Percentiles rank a stretch among this genome's conserved stretches.
phyloP scores from a whole-genome alignment of 2,329 filamentous ascomycete species.

The Davidsoniella neocaledoniae region DNA sequence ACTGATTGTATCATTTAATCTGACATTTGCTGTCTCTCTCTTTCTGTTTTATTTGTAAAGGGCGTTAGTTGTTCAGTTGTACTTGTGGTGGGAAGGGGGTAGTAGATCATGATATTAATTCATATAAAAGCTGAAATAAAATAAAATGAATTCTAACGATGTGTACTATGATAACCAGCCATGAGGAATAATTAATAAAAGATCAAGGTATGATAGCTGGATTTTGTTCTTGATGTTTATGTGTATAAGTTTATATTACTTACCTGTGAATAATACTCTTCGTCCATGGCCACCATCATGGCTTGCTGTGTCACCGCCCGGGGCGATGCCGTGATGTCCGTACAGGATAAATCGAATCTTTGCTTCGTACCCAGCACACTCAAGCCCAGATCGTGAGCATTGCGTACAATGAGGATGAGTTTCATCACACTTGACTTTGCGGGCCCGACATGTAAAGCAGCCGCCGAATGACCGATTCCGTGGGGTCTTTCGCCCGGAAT shows the following conservation, averaged over 20 bases:
- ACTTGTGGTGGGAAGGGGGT: no score
- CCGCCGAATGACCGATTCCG: constrained; percentile 8
- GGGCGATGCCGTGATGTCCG: not conserved
- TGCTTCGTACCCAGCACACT: constrained; percentile 9
- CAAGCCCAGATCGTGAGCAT: constrained; percentile 3
- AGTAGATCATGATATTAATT: no score
- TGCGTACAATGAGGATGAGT: constrained; percentile 5
- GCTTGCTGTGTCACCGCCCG: not conserved
- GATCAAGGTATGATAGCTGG: no score
- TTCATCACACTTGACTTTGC: constrained; percentile 12
- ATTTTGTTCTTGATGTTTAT: not conserved
- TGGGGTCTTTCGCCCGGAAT: not conserved
- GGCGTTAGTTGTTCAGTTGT: no score
- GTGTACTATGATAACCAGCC: no score
- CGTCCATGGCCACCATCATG: constrained; percentile 9
- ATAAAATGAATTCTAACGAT: not conserved
- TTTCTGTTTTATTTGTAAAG: not conserved
- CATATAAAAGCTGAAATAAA: not conserved
- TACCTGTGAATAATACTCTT: constrained; percentile 9
- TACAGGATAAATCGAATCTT: constrained; percentile 10
- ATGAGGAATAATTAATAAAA: no score
- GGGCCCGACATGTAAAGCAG: constrained; percentile 9
- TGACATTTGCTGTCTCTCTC: constrained; percentile 4
- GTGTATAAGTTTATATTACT: not conserved
- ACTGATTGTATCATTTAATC: not conserved